Percentiles rank a stretch among this genome's conserved stretches.
Evolutionary conservation across 768 basidiomycete species (phyloP).

Genomic region (Mrakia gelida): DNA sequence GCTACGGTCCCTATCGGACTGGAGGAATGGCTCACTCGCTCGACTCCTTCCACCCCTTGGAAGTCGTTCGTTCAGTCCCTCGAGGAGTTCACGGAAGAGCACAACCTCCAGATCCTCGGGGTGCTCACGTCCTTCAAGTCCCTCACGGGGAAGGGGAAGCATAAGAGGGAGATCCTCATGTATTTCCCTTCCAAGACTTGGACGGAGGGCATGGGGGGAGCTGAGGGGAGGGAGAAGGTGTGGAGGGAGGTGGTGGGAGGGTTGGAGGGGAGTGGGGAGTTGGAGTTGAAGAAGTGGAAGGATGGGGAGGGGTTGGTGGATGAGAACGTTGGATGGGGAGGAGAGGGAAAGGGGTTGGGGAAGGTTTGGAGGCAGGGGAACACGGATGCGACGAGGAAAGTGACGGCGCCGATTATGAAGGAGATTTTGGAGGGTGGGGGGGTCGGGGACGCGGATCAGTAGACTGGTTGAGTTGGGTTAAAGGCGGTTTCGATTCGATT

Average conservation of each 20-base stretch:
- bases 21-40: slow-evolving; percentile 52
- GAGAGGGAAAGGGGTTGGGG: slow-evolving; percentile 32
- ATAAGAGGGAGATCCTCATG: slow-evolving; percentile 65
- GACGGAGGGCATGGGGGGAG: slow-evolving; percentile 40
- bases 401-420: slow-evolving; percentile 44
- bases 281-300: slow-evolving; percentile 24
- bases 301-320: slow-evolving; percentile 21
- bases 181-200: slow-evolving; percentile 25
- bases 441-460: not conserved
- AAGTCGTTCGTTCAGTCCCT: slow-evolving; percentile 45
- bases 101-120: slow-evolving; percentile 64
- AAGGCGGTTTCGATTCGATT: too few species aligned
- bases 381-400: slow-evolving; percentile 46
- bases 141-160: slow-evolving; percentile 48
- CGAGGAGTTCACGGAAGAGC: slow-evolving; percentile 62
- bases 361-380: slow-evolving; percentile 48
- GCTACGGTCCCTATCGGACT: slow-evolving; percentile 74
- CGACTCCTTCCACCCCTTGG: slow-evolving; percentile 46
- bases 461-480: too few species aligned
- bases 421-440: slow-evolving; percentile 25
- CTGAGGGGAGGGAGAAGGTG: slow-evolving; percentile 38
- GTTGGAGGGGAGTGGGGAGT: not conserved
- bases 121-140: slow-evolving; percentile 65
- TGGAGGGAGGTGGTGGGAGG: slow-evolving; percentile 34
- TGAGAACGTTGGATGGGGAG: slow-evolving; percentile 34